Conservation (phyloP, 106 monocot genomes). For the Vanilla planifolia region DNA sequence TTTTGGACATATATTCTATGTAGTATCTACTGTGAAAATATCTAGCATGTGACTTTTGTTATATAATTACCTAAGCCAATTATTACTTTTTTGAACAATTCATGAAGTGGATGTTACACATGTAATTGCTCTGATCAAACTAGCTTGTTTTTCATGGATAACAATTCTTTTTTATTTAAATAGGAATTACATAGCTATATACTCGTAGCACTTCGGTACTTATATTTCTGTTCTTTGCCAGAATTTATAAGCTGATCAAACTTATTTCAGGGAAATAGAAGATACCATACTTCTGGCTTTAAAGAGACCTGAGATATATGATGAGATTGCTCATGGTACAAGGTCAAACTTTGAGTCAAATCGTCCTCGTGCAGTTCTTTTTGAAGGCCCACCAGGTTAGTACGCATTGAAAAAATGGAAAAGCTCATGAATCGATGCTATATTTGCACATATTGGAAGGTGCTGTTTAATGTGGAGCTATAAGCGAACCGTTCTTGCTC, state of each 20-base stretch:
- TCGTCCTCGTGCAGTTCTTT: slow-evolving; percentile 89
- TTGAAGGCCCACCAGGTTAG: slow-evolving; percentile 96
- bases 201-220: too few relatives aligned
- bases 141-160: neutral
- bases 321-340: slow-evolving; percentile 87
- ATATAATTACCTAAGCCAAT: neutral
- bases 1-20: too few relatives aligned
- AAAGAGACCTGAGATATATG: slow-evolving; percentile 82
- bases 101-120: neutral
- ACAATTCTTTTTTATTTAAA: neutral
- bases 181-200: neutral
- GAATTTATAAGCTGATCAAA: slow-evolving; percentile 1
- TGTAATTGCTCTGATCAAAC: neutral
- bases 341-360: slow-evolving; percentile 88
- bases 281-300: slow-evolving; percentile 81
- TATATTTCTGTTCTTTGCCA: neutral
- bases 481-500: too few relatives aligned
- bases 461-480: too few relatives aligned
- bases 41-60: too few relatives aligned
- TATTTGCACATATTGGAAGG: neutral
- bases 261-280: slow-evolving; percentile 71
- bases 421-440: neutral
- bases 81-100: neutral
- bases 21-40: too few relatives aligned
- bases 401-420: neutral